These are phyloP conservation scores for Colletotrichum salicis DNA, from an alignment of 2,329 filamentous ascomycete species.

Conservation along the genomic window DNA sequence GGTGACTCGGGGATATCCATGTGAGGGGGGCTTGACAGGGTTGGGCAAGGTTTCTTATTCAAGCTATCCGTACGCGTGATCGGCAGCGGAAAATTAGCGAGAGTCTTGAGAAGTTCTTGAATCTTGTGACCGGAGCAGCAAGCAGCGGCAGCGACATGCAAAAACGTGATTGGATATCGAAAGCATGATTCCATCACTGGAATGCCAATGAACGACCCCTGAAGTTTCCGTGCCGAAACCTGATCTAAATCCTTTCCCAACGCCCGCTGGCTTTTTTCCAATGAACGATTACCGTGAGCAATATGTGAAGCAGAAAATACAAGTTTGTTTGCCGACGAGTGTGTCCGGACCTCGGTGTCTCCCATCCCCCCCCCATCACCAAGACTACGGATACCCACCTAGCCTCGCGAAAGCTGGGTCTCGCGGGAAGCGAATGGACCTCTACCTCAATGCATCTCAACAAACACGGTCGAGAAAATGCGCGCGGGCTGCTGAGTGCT, in stretches of 20 bases:
- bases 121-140: not conserved
- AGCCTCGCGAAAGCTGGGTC: not conserved
- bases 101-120: not conserved
- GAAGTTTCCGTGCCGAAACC: not conserved
- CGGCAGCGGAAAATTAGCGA: not conserved
- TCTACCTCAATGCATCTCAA: slow-evolving; percentile 16
- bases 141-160: not conserved
- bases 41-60: not conserved
- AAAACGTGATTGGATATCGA: not conserved
- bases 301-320: not conserved
- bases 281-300: not conserved
- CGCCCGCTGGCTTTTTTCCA: not conserved
- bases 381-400: not conserved
- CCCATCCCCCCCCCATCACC: not conserved
- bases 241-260: not conserved
- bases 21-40: not conserved
- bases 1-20: not conserved
- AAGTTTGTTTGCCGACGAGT: not conserved
- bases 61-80: not conserved
- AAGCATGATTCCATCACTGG: not conserved
- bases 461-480: not conserved
- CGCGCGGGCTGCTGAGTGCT: not conserved
- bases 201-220: not conserved
- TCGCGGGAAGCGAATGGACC: not conserved
- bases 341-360: not conserved